Base-by-base conservation (phyloP, 129 eudicot genomes). In the Logfia minima region DNA sequence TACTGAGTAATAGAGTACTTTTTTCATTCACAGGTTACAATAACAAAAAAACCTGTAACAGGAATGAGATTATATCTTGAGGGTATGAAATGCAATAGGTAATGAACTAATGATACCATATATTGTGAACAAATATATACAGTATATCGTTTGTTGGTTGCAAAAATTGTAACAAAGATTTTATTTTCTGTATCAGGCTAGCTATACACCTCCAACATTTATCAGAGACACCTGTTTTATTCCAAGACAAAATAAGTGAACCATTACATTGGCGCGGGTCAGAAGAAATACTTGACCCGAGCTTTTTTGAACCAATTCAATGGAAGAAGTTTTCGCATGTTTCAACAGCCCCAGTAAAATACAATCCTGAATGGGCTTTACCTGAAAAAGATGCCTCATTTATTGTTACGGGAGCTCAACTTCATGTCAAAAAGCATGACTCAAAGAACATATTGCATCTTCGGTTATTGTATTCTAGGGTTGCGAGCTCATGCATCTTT, bases 371-470 rank as follows among this genome's bases (percentile, higher is more conserved):
- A 1, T 93, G 97, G 97, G 19, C 64, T 0, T 3, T 70, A 8
- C 77, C 69, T 0, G 43, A 56, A 11, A 75, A 72, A 59, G 85
- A 77, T 3, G 83, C 77, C 68, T 86, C 89, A 1, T 93, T 66
- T 82, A 93, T 93, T 6, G 97, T 93, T 59, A 89, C 97, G 1
- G 98, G 98, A 18, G 97, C 97, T 43, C 97, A 88, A 70, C 84
- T 93, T 64, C 84, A 85, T 72, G 86, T 89, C 4, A 80, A 84
- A 77, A 87, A 85, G 22, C 90, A 87, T 16, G 88, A 78, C n/a
- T 70, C 86, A 0, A 93, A 79, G 35, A 85, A 43, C 28, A 84
- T 87, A 4, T 78, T 93, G 71, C 98, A 93, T 83, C 96, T 93
- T 8, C 85, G 98, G 26, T 83, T 93, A 56, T 75, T 75, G 28